These are phyloP conservation scores for Podaxis rugospora DNA, from an alignment of 768 basidiomycete species.

Conservation along the genomic window DNA sequence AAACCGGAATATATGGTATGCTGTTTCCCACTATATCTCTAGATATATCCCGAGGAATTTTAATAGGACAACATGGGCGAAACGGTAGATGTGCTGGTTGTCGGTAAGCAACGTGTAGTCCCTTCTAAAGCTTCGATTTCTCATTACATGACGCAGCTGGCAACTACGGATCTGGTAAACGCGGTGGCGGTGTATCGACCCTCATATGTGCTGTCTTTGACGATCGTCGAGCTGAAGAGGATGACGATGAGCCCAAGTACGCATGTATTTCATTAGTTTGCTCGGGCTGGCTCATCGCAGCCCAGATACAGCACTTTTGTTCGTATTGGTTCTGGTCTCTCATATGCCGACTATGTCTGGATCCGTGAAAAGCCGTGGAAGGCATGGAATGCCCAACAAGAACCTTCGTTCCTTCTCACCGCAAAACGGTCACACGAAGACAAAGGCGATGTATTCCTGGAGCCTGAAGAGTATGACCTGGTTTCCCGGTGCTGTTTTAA, in stretches of 20 bases:
- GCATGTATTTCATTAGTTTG: constrained; percentile 11
- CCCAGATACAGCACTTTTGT: constrained; percentile 82
- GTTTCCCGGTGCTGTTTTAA: not conserved
- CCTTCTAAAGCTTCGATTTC: not conserved
- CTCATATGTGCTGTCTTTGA: constrained; percentile 88
- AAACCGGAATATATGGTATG: constrained; percentile 85
- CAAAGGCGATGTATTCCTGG: constrained; percentile 87
- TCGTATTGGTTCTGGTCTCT: constrained; percentile 86
- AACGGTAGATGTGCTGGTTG: constrained; percentile 87
- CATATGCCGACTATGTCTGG: constrained; percentile 83
- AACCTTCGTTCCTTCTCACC: constrained; percentile 66
- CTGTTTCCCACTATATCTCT: not conserved
- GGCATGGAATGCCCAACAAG: constrained; percentile 64
- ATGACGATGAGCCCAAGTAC: constrained; percentile 64
- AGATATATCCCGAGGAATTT: not conserved
- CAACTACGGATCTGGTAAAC: constrained; percentile 82
- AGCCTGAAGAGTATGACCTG: constrained; percentile 73
- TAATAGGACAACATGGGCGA: constrained; percentile 85
- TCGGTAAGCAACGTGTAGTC: constrained; percentile 47
- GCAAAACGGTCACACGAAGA: constrained; percentile 65
- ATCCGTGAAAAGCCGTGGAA: constrained; percentile 83
- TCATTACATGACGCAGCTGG: constrained; percentile 49
- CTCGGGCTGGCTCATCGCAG: not conserved
- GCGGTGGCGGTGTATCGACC: constrained; percentile 86
- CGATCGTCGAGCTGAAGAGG: constrained; percentile 51